These are phyloP conservation scores for Galeopsis tetrahit DNA, from an alignment of 257 asterid species.

Conservation along the genomic window DNA sequence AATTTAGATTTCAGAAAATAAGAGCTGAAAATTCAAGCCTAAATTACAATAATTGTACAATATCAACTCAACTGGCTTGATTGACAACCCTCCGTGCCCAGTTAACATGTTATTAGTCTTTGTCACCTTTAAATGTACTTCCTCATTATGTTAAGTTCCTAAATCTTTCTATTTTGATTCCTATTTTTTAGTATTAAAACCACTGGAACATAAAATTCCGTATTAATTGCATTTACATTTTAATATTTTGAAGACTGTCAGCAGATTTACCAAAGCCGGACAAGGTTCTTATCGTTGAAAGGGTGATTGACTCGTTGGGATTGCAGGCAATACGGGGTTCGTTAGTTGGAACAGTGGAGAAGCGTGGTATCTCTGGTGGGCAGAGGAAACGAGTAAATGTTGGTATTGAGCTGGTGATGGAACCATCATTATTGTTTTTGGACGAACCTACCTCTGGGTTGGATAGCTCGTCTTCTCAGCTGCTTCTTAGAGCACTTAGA, in stretches of 20 bases:
- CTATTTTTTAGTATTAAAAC: background rate
- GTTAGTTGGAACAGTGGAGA: conserved; percentile 66
- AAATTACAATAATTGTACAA: background rate
- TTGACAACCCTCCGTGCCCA: background rate
- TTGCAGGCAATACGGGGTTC: conserved; percentile 61
- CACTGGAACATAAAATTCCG: conserved; percentile 29
- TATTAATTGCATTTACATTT: conserved; percentile 43
- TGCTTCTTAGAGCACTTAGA: conserved; percentile 60
- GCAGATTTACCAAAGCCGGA: conserved; percentile 66
- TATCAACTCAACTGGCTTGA: background rate
- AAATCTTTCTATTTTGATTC: conserved; percentile 8
- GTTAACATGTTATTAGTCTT: background rate
- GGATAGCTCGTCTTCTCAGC: conserved; percentile 68
- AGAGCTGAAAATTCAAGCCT: background rate
- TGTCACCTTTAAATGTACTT: background rate
- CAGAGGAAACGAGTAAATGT: conserved; percentile 73
- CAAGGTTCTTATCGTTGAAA: conserved; percentile 64
- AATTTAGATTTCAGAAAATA: background rate
- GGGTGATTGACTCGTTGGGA: conserved; percentile 64
- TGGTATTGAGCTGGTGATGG: conserved; percentile 67
- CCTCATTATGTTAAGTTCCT: background rate
- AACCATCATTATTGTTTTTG: conserved; percentile 63
- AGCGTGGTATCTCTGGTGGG: conserved; percentile 72
- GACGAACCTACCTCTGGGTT: conserved; percentile 71
- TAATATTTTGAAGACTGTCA: conserved; percentile 53